A percentile compares a stretch with the other conserved stretches of the same genome.
Evolutionary conservation across 345 rosid genomes (phyloP).

Genomic region (Dipteronia sinensis): DNA sequence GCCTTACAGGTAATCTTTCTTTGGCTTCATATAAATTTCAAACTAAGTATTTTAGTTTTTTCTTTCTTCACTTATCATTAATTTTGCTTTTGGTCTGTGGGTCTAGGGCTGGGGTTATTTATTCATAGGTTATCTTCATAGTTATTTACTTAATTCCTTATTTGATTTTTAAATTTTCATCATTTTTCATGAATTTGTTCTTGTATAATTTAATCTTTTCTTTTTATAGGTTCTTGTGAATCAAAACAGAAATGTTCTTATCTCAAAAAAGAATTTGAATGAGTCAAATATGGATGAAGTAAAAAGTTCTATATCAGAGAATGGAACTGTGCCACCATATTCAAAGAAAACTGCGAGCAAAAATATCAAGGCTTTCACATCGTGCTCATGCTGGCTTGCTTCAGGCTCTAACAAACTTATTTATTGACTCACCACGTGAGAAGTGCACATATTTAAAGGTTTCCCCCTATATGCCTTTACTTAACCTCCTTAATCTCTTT

Average conservation of each 20-base stretch:
- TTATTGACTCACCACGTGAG: slow-evolving; percentile 47
- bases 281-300: slow-evolving; percentile 28
- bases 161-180: not conserved
- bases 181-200: not conserved
- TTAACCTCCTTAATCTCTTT: not conserved
- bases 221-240: slow-evolving; percentile 64
- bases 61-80: not conserved
- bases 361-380: slow-evolving; percentile 69
- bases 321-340: slow-evolving; percentile 40
- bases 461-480: slow-evolving; percentile 11
- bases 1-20: slow-evolving; percentile 63
- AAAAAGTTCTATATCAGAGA: slow-evolving; percentile 40
- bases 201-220: slow-evolving; percentile 6
- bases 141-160: not conserved
- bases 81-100: not conserved
- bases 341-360: slow-evolving; percentile 67
- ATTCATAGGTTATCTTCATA: not conserved
- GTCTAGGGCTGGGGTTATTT: not conserved
- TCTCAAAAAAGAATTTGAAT: slow-evolving; percentile 30
- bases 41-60: not conserved
- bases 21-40: not conserved
- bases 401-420: slow-evolving; percentile 61
- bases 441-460: slow-evolving; percentile 75
- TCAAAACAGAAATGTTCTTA: slow-evolving; percentile 58
- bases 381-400: slow-evolving; percentile 68